Evolutionary conservation across 2,329 filamentous ascomycete species (phyloP), one percentile per base, ranked within the genome.

Genomic region (Pseudopithomyces chartarum): DNA sequence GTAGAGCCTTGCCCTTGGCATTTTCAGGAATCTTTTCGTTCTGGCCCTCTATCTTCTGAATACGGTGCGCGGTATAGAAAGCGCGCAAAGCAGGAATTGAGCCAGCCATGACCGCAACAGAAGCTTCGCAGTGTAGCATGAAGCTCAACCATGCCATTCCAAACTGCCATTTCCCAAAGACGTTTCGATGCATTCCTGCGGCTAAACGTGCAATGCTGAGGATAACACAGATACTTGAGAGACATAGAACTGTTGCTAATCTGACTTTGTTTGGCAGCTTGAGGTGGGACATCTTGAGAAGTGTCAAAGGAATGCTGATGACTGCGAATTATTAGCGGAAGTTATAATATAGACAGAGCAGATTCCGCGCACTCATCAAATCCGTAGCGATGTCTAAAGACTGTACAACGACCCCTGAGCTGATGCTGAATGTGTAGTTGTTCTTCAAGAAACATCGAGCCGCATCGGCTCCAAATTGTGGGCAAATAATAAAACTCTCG

Each of bases 71-170:
- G 5, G 46, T 50, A 19, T 55, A 57, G 13, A 61, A 48, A 3
- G 56, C 59, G 13, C 54, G 59, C 11, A 61, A 54, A n/a, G 56
- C 59, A 1, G 56, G 56, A 1, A 57, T 42, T 8, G 56, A 59
- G 13, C 59, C 59, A 4, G 59, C 54, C 54, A 61, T 47, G 15
- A 61, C 52, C 10, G 59, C 56, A 13, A 61, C 49, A 4, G 59
- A 52, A 11, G 56, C 59, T 48, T 61, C 59, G 42, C 56, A 59
- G 44, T 61, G 59, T 10, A 61, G 46, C 54, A 57, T 55, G 49
- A 61, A 59, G 6, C 45, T 50, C 33, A 57, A 43, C 59, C 59
- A 61, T 0, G 54, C 54, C 20, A 47, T 45, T 5, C 38, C 48
- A 33, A 57, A 57, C 23, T 56, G 48, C 29, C 34, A 33, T 34